Percentiles rank a stretch among this genome's conserved stretches.
phyloP scores from a whole-genome alignment of 163 green algal species.

The Chlamydomonas reinhardtii region DNA sequence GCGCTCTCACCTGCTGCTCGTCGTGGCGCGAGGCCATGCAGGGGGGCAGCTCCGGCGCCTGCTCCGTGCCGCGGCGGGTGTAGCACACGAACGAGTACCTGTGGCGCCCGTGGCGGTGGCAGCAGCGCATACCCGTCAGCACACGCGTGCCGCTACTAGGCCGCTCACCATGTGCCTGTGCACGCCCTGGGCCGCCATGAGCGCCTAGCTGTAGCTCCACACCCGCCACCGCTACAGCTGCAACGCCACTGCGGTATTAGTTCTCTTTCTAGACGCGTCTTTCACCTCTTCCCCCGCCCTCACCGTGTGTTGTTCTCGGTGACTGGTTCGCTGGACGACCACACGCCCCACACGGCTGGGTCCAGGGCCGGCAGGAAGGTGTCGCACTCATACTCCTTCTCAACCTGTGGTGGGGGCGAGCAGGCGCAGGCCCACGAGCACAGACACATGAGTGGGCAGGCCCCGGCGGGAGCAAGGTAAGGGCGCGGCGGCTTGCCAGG shows the following conservation, averaged over 20 bases:
- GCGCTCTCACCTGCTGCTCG: constrained; percentile 82
- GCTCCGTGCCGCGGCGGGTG: constrained; percentile 42
- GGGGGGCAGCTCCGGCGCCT: constrained; percentile 69
- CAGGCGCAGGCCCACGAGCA: not conserved
- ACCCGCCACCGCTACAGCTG: no score
- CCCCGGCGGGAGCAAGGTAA: no score
- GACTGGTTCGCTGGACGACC: constrained; percentile 75
- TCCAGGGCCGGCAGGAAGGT: constrained; percentile 91
- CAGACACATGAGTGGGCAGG: no score
- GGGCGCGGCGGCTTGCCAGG: no score
- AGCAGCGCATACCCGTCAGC: no score
- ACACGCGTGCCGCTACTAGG: no score
- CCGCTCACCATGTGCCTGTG: no score
- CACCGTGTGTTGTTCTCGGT: constrained; percentile 64
- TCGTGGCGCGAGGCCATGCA: constrained; percentile 82
- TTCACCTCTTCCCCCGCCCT: no score
- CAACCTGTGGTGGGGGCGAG: constrained; percentile 29
- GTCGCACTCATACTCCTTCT: constrained; percentile 89
- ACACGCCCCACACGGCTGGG: constrained; percentile 80
- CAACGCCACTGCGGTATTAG: no score
- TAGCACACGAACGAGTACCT: constrained; percentile 88
- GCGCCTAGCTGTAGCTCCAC: no score
- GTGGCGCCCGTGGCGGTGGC: not conserved
- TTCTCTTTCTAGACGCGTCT: no score
- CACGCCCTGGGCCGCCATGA: no score